Base-by-base conservation (phyloP, 257 asterid species). In the Datura wrightii region DNA sequence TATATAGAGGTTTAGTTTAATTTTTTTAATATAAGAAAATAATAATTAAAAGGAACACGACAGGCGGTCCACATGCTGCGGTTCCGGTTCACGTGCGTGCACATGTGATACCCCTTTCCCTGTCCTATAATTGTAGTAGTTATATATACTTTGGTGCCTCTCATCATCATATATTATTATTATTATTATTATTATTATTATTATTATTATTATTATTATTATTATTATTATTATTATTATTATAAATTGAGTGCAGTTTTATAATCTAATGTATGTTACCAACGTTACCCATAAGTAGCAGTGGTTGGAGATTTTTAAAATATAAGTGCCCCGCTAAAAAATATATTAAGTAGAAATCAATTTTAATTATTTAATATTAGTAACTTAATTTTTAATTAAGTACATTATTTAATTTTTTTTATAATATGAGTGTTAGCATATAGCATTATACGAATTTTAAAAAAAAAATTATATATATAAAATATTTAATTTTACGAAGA, bases 61-160 rank as follows among this genome's bases (percentile, higher is more conserved):
- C 87, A 81, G 89, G 70, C 65, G 87, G 85, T 84, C 90, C 89
- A 89, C 89, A 79, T 89, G 89, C 84, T 31, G 66, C 56, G 85
- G 85, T 59, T 78, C 89, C 46, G 54, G 66, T 82, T 86, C 90
- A 89, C 89, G 82, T 89, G 92, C 67, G 67, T 56, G 76, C 92
- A 87, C 92, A 87, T 89, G 90, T 84, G 86, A 69, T 6, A 56
- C 39, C 79, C 79, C 78, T 82, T 70, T 63, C 65, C 72, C 44
- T 52, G 18, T 82, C 86, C 66, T 24, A 24, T 24, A 24, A 24
- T 24, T 24, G 31, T 24, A 24, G 31, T 24, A 24, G 31, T 24
- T 24, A 24, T 24, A 24, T n/a, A 24, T 0, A 24, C 36, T 24
- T 58, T 66, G 37, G 39, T 72, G 37, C 56, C 6, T 52, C 84